Base-by-base conservation (phyloP, 108 stramenopile species). In the Pseudonitzschia multiseries region DNA sequence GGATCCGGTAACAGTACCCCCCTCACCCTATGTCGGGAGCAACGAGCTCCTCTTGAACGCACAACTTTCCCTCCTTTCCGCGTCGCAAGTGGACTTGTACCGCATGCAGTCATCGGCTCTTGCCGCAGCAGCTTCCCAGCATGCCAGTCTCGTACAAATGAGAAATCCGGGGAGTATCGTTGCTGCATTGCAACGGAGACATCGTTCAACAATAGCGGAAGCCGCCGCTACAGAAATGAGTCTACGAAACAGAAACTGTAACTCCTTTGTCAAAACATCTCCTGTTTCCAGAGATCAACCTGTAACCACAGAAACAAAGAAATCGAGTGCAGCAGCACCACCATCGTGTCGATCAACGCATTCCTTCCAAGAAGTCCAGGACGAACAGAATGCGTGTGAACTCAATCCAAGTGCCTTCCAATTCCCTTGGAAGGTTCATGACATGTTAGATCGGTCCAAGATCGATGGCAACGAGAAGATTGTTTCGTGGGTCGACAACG, bases 401-500 rank as follows among this genome's bases (percentile, higher is more conserved):
- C 28, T 59, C 17, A 77, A 63, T 41, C 43, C 69, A 10, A 77
- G 56, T 40, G 63, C 76, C 17, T 77, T 77, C 31, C 76, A 77
- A 48, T 81, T 81, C 32, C 81, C 75, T 52, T 76, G 81, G 76
- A 81, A 77, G 63, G 43, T 81, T 33, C 72, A 81, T 44, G 81
- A 77, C 63, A 77, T 81, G 76, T 46, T 81, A 44, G 81, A 81
- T 60, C 42, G 62, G 17, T 46, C 76, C 20, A 66, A 53, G 8
- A 6, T 26, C 0, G 75, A 73, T 14, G 81, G 81, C 12, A 40
- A 72, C 41, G 71, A 65, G 20, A 52, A 81, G 61, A 66, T 78
- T 32, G 73, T 82, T 43, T 73, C 73, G 2, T 82, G 81, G 81
- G 62, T 63, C 18, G 71, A 85, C 51, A 81, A 83, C 32, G 89